phyloP scores from a whole-genome alignment of 2,329 filamentous ascomycete species.

The Alternaria triticimaculans region DNA sequence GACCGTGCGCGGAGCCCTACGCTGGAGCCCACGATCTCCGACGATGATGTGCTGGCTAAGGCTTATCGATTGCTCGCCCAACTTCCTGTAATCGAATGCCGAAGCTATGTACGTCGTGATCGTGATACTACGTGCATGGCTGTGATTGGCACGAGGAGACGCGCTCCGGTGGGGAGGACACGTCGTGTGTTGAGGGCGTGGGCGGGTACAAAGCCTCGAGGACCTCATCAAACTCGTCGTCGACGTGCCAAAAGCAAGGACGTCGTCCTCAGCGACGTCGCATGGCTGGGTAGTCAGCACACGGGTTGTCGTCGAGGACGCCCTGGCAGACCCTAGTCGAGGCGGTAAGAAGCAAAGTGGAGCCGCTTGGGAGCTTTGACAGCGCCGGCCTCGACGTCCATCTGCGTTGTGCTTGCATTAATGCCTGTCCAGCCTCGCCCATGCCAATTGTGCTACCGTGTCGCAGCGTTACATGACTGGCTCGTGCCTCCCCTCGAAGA shows the following conservation, averaged over 20 bases:
- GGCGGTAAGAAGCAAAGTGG: slow-evolving; percentile 20
- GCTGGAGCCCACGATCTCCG: neutral
- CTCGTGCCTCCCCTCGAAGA: slow-evolving; percentile 5
- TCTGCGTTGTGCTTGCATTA: slow-evolving; percentile 16
- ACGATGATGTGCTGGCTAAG: slow-evolving; percentile 1
- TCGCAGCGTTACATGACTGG: slow-evolving; percentile 14
- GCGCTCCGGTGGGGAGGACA: neutral
- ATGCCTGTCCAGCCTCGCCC: slow-evolving; percentile 7
- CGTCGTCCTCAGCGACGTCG: neutral
- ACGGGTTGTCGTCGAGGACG: neutral
- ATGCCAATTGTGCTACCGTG: slow-evolving; percentile 7
- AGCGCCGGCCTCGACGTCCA: slow-evolving; percentile 2
- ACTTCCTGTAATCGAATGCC: neutral
- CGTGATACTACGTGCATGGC: slow-evolving; percentile 25
- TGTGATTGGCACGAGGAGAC: slow-evolving; percentile 15
- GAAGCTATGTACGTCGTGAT: slow-evolving; percentile 13
- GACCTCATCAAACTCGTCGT: neutral
- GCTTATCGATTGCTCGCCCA: neutral
- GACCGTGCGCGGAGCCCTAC: slow-evolving; percentile 3
- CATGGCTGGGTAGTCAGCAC: neutral
- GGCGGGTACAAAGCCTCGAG: slow-evolving; percentile 6
- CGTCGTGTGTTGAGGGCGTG: slow-evolving; percentile 1
- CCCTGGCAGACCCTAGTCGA: slow-evolving; percentile 6
- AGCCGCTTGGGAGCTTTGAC: slow-evolving; percentile 9
- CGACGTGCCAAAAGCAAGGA: neutral